Conservation (phyloP, 2,329 filamentous ascomycete genomes). For the Penicillium vulpinum region DNA sequence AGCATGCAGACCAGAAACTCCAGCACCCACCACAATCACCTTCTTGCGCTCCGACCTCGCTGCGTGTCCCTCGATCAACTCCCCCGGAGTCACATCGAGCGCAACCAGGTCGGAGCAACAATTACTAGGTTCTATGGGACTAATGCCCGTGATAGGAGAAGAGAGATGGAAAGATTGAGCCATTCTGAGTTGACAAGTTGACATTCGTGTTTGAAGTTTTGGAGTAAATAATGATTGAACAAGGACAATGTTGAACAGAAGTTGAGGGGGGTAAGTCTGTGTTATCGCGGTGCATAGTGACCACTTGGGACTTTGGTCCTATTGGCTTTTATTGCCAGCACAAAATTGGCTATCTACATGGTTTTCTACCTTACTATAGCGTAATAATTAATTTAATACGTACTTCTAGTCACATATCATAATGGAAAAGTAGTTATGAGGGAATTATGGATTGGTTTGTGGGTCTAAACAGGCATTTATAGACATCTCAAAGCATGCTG, state of each 20-base stretch:
- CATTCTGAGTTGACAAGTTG: conserved; percentile 34
- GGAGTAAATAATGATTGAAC: neutral
- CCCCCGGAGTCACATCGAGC: conserved; percentile 19
- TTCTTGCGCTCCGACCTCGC: conserved; percentile 22
- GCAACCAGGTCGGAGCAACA: conserved; percentile 25
- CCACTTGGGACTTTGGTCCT: neutral
- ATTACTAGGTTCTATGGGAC: conserved; percentile 29
- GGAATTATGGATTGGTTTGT: neutral
- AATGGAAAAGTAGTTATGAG: neutral
- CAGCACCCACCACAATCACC: conserved; percentile 39
- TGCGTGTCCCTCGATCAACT: conserved; percentile 24
- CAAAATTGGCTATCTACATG: neutral
- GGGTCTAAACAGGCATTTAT: neutral
- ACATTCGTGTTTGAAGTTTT: conserved; percentile 19
- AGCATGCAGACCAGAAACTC: conserved; percentile 38
- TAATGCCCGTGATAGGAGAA: conserved; percentile 12
- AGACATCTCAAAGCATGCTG: neutral
- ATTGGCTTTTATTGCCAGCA: conserved; percentile 2
- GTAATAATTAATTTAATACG: neutral
- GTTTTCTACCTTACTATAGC: neutral
- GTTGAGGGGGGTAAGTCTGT: neutral
- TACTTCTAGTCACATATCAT: neutral
- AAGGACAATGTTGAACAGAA: neutral
- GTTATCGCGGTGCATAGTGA: neutral
- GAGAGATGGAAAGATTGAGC: conserved; percentile 29